phyloP scores from a whole-genome alignment of 78 protist genomes.

The Pigoraptor vietnamica region DNA sequence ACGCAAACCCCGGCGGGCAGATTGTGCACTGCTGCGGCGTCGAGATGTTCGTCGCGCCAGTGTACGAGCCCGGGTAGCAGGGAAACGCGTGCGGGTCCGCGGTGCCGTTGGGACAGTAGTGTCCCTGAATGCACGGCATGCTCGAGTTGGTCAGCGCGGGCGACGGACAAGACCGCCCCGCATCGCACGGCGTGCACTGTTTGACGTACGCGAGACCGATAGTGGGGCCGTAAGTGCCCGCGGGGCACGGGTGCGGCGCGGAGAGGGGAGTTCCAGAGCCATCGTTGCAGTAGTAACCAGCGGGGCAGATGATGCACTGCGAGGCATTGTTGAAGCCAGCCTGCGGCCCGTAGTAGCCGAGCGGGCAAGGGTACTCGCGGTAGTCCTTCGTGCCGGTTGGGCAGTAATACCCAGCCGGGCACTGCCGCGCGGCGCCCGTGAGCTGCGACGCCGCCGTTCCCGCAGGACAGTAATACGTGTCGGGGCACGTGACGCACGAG shows the following conservation, averaged over 20 bases:
- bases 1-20: conserved; percentile 13
- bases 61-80: not conserved
- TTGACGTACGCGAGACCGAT: not conserved
- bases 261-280: not conserved
- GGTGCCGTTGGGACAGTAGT: conserved; percentile 41
- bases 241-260: conserved; percentile 6
- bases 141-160: not conserved
- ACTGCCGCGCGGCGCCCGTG: too few relatives aligned
- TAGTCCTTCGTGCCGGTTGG: not conserved
- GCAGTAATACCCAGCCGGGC: not conserved
- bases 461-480: conserved; percentile 7
- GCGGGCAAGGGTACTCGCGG: not conserved
- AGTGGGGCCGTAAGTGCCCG: conserved; percentile 24
- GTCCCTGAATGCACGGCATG: conserved; percentile 35
- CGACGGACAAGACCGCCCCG: conserved; percentile 16
- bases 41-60: not conserved
- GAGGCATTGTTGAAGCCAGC: not conserved
- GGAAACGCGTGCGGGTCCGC: not conserved
- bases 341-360: not conserved
- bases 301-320: not conserved
- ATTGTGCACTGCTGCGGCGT: not conserved
- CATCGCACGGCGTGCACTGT: conserved; percentile 8
- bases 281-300: conserved; percentile 13
- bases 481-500: conserved; percentile 6
- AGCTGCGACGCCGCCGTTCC: not conserved